These are phyloP conservation scores for Candida fluviatilis DNA, from an alignment of 805 yeast genomes.

Conservation along the genomic window DNA sequence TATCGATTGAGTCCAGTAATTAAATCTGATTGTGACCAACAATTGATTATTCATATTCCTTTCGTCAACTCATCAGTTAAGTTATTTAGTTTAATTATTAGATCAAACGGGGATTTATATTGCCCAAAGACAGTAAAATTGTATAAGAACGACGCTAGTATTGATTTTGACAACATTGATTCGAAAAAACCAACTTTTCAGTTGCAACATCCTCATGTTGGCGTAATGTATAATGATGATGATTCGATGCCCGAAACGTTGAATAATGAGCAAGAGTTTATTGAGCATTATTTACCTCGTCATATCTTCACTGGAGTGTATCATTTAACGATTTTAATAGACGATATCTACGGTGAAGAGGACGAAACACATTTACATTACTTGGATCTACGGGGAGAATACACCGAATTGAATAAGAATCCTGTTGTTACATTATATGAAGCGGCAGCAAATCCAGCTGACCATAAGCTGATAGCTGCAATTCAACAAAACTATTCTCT, in stretches of 20 bases:
- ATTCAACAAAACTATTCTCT: neutral
- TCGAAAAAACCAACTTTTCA: constrained; percentile 46
- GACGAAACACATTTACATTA: constrained; percentile 55
- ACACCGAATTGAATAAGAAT: constrained; percentile 50
- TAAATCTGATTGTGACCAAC: constrained; percentile 79
- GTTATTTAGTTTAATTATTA: constrained; percentile 65
- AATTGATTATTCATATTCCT: constrained; percentile 72
- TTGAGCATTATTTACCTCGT: constrained; percentile 80
- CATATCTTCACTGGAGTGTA: constrained; percentile 67
- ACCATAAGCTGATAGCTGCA: constrained; percentile 49
- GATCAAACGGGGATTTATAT: constrained; percentile 57
- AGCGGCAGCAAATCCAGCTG: constrained; percentile 89
- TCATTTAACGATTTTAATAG: constrained; percentile 63
- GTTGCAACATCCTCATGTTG: constrained; percentile 63
- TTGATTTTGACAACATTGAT: constrained; percentile 69
- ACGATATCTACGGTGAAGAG: constrained; percentile 53
- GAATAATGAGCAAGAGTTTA: constrained; percentile 48
- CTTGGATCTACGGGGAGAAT: constrained; percentile 78
- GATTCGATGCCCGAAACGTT: constrained; percentile 31
- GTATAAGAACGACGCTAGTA: constrained; percentile 61
- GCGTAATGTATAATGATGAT: constrained; percentile 39
- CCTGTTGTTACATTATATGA: constrained; percentile 82
- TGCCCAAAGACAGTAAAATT: constrained; percentile 71
- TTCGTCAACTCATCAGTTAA: constrained; percentile 68
- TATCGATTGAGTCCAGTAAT: constrained; percentile 43